Conservation (phyloP, 129 eudicot genomes). For the Gnaphalium uliginosum region DNA sequence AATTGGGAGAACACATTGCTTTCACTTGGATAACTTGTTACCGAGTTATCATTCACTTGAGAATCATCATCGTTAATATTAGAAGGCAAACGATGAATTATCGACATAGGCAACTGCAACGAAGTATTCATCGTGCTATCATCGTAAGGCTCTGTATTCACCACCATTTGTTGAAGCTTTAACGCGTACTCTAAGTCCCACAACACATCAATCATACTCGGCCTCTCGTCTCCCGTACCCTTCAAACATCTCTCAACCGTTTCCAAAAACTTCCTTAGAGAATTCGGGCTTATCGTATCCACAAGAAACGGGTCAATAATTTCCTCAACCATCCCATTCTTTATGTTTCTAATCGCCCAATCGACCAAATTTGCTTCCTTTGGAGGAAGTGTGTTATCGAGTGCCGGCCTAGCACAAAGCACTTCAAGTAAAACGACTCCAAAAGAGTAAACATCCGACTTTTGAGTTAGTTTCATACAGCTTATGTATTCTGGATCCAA, state of each 20-base stretch:
- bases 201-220: conserved; percentile 55
- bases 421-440: conserved; percentile 74
- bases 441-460: conserved; percentile 66
- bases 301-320: conserved; percentile 52
- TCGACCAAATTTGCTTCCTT: conserved; percentile 59
- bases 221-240: conserved; percentile 59
- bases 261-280: conserved; percentile 52
- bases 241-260: conserved; percentile 55
- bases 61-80: conserved; percentile 29
- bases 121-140: conserved; percentile 53
- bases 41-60: conserved; percentile 17
- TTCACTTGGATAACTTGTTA: conserved; percentile 29
- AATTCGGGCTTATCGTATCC: conserved; percentile 46
- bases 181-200: conserved; percentile 62
- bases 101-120: conserved; percentile 33
- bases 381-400: conserved; percentile 40
- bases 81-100: conserved; percentile 41
- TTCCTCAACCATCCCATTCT: conserved; percentile 40
- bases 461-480: conserved; percentile 53
- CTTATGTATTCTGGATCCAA: conserved; percentile 63
- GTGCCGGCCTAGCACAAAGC: conserved; percentile 58
- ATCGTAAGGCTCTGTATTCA: conserved; percentile 32
- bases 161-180: conserved; percentile 47
- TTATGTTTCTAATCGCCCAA: conserved; percentile 47
- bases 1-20: conserved; percentile 56